Base-by-base conservation (phyloP, 1,284 basidiomycete species). In the Rhodotorula sp. region DNA sequence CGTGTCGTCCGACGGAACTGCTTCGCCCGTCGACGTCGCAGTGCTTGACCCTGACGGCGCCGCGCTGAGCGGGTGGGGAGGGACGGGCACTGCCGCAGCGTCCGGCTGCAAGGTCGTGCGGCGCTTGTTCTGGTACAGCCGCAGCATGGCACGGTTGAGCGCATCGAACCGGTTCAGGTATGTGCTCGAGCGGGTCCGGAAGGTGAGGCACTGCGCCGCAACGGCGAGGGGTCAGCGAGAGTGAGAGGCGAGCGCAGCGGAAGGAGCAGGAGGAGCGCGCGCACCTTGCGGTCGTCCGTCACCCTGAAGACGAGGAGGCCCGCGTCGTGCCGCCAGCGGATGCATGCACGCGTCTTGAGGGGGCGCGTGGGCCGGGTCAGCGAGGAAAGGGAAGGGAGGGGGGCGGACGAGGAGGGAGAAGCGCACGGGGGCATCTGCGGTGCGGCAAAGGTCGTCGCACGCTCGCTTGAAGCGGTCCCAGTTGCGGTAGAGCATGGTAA, bases 161-260 rank as follows among this genome's bases (percentile, higher is more conserved):
- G 89, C 86, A 82, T 97, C 94, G 83, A 97, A 96, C 76, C 94
- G 89, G 84, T 96, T 95, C 75, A 97, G 88, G 83, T 93, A 94
- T 80, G 95, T 89, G 58, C 91, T 91, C 1, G 92, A 95, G 78
- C 90, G 88, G 2, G 94, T 95, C 81, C 94, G 92, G 85, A 94
- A 97, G 82, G 94, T 96, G 80, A 97, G 85, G 81, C 92, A 94
- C 94, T 96, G 81, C 22, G 65, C 29, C 25, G 27, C 15, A 34
- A 36, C 34, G 27, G 39, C 13, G 37, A 29, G 22, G 9, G 21
- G 13, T 22, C 2, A 19, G 27, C 34, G 36, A n/a, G 10, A 44
- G 44, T 27, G 9, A 36, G 34, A 5, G n/a, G 57, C 21, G 44
- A 57, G 46, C 36, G 32, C 22, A 25, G 15, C 22, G 61, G 15